Percentiles rank a stretch among this genome's conserved stretches.
Conservation (phyloP, 257 asterid species). For the Nyctanthes arbortristis region DNA sequence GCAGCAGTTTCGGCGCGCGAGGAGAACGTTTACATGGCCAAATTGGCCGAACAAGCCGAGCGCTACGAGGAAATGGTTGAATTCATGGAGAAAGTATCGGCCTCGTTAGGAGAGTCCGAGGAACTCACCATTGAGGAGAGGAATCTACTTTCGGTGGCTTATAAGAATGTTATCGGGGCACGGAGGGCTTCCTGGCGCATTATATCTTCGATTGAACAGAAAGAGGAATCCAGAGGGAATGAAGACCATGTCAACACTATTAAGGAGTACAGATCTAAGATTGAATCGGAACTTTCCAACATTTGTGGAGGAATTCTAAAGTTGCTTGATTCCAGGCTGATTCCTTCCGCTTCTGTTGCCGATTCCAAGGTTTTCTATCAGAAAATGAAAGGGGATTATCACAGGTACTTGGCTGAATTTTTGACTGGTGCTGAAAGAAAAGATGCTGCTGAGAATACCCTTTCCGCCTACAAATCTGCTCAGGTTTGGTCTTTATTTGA, state of each 20-base stretch:
- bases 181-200: constrained; percentile 75
- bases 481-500: constrained; percentile 48
- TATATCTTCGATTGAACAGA: no score
- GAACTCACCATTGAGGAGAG: constrained; percentile 72
- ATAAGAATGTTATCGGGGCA: constrained; percentile 75
- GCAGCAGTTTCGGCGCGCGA: constrained; percentile 52
- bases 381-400: no score
- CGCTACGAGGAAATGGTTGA: constrained; percentile 83
- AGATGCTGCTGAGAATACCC: constrained; percentile 84
- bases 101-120: constrained; percentile 43
- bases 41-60: no score
- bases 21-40: no score
- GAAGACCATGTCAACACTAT: constrained; percentile 65
- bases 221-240: constrained; percentile 73
- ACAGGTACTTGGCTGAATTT: constrained; percentile 82
- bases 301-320: constrained; percentile 77
- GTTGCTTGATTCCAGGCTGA: constrained; percentile 54
- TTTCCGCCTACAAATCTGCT: constrained; percentile 79
- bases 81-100: constrained; percentile 66
- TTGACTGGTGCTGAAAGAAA: constrained; percentile 65
- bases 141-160: constrained; percentile 68
- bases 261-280: constrained; percentile 63
- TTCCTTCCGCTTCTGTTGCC: constrained; percentile 59
- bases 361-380: constrained; percentile 84
- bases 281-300: constrained; percentile 58